A percentile compares a stretch with the other conserved stretches of the same genome.
These are phyloP conservation scores for Epicoccum nigrum DNA, from an alignment of 2,329 filamentous ascomycete species.

Conservation along the genomic window DNA sequence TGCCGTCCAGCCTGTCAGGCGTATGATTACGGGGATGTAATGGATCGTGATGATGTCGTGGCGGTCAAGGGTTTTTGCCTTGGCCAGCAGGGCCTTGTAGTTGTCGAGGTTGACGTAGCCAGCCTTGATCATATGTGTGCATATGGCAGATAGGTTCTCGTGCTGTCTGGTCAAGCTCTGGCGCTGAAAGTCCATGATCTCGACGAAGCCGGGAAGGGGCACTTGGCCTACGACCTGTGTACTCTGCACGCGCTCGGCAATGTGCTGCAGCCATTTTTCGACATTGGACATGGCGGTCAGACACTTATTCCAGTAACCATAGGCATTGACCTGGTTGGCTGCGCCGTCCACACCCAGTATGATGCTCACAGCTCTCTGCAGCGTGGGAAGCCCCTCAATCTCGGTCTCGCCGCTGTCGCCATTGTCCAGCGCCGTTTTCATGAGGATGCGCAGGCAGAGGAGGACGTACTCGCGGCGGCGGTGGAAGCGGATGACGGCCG, in stretches of 20 bases:
- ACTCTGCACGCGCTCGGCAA: conserved; percentile 77
- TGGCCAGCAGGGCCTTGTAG: conserved; percentile 72
- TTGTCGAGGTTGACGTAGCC: conserved; percentile 73
- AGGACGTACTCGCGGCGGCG: conserved; percentile 81
- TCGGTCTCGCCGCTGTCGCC: conserved; percentile 29
- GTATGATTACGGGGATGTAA: conserved; percentile 78
- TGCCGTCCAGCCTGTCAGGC: conserved; percentile 78
- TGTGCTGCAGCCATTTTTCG: conserved; percentile 74
- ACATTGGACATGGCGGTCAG: conserved; percentile 77
- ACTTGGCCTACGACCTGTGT: conserved; percentile 74
- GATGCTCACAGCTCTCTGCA: conserved; percentile 38
- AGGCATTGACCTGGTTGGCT: conserved; percentile 60
- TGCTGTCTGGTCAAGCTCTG: conserved; percentile 86
- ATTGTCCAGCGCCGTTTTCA: conserved; percentile 67
- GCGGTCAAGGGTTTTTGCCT: conserved; percentile 72
- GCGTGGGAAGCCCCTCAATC: conserved; percentile 27
- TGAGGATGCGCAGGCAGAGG: conserved; percentile 79
- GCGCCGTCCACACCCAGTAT: conserved; percentile 63
- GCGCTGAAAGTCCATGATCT: conserved; percentile 81
- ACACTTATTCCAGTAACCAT: conserved; percentile 74
- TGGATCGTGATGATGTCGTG: conserved; percentile 80
- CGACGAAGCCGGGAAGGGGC: conserved; percentile 68
- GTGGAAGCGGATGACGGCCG: conserved; percentile 86
- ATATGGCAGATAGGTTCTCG: conserved; percentile 81
- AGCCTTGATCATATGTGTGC: conserved; percentile 78